Base-by-base conservation (phyloP, 1,284 basidiomycete genomes). In the Amylostereum areolatum region DNA sequence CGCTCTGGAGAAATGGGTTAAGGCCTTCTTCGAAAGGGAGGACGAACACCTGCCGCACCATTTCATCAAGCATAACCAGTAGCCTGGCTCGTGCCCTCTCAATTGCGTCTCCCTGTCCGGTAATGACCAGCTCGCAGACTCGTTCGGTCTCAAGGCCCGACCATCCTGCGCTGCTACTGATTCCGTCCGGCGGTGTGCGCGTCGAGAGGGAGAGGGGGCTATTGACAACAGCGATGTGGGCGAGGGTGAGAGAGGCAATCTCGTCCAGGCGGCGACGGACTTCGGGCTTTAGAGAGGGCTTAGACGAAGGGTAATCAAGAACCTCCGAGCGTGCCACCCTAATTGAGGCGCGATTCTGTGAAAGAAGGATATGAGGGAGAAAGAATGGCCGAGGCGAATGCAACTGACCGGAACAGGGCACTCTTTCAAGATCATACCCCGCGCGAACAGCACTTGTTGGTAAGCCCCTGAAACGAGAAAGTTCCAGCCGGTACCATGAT, bases 281-380 rank as follows among this genome's bases (percentile, higher is more conserved):
- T 60, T 95, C 89, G 4, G 83, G 72, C 69, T 96, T 97, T 62
- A 98, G 78, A 12, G 80, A 72, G n/a, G 89, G 89, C 65, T 86
- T 85, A 28, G 85, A 80, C 43, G 88, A 78, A 47, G 89, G 87
- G 43, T 82, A 83, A 65, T 95, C 92, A 48, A 98, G 81, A 52
- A 98, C 88, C 64, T 98, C 95, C 31, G 90, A 90, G 56, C 94
- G 86, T 27, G 92, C 81, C 33, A 97, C 91, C 64, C 90, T 92
- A 73, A 98, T 89, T 48, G 85, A 77, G 30, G 87, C 80, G 50
- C 88, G 88, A 64, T 89, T 89, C 85, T 92, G 67, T 47, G 48
- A 50, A 50, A 52, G 50, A 33, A 31, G 10, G 40, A 18, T 35
- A 18, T n/a, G 37, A 33, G 31, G 25, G 11, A 31, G 29, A 34